Conservation (phyloP, 2,329 filamentous ascomycete species). For the Xylaria sp. region DNA sequence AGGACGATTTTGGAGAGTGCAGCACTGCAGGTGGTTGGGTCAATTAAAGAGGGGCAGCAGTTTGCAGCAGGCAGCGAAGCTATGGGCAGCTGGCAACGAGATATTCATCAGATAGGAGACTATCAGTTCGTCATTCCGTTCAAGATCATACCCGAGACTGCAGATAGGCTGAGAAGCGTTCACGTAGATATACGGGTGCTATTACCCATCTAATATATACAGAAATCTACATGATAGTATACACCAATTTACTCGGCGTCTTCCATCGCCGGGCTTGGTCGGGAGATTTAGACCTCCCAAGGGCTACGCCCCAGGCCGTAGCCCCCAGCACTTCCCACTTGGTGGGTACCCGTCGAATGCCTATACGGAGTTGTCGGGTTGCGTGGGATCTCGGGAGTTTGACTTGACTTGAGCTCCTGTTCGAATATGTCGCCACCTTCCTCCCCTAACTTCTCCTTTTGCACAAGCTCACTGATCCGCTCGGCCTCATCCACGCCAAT, state of each 20-base stretch:
- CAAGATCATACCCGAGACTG: too few species aligned
- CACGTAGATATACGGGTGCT: not conserved
- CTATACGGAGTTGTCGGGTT: constrained; percentile 3
- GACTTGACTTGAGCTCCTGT: constrained; percentile 16
- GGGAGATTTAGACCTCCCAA: not conserved
- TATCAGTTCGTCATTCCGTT: too few species aligned
- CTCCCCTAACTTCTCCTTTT: constrained; percentile 48
- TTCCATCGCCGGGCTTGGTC: not conserved
- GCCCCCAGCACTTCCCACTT: constrained; percentile 41
- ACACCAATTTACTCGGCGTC: not conserved
- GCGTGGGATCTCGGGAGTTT: constrained; percentile 6
- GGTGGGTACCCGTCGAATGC: constrained; percentile 1
- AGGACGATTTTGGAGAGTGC: constrained; percentile 5
- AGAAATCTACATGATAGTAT: not conserved
- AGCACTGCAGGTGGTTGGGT: too few species aligned
- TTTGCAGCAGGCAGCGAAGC: too few species aligned
- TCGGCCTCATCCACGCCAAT: constrained; percentile 47
- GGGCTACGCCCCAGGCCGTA: constrained; percentile 40
- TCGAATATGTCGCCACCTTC: constrained; percentile 37
- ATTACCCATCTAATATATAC: not conserved
- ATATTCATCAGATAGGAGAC: too few species aligned
- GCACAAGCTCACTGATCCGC: constrained; percentile 46
- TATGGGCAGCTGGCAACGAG: too few species aligned
- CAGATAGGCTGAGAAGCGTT: not conserved
- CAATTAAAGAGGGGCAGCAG: not conserved